These are phyloP conservation scores for Rhodotorula sp. DNA, from an alignment of 1,284 basidiomycete genomes.

Conservation along the genomic window DNA sequence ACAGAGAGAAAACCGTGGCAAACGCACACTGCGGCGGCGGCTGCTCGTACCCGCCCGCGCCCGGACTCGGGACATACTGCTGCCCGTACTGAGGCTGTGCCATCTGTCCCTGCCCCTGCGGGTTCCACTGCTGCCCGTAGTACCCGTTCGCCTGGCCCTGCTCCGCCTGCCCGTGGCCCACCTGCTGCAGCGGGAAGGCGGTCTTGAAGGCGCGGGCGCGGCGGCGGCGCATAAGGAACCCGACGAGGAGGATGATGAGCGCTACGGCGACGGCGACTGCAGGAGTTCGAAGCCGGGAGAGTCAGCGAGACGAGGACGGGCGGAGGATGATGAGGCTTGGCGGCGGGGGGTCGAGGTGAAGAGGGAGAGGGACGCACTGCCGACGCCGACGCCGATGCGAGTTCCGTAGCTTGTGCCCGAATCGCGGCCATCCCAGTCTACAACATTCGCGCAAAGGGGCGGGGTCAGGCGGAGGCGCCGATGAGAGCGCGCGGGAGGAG, in stretches of 20 bases:
- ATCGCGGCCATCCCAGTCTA: not conserved
- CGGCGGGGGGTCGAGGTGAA: no score
- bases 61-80: not conserved
- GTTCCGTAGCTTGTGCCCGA: constrained; percentile 21
- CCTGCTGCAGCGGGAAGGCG: constrained; percentile 29
- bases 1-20: not conserved
- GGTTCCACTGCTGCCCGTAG: constrained; percentile 1
- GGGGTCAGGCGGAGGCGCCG: not conserved
- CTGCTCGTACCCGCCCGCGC: not conserved
- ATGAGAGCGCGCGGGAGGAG: not conserved
- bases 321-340: not conserved
- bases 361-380: constrained; percentile 3
- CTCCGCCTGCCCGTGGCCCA: not conserved
- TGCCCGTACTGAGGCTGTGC: constrained; percentile 15
- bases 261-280: constrained; percentile 30
- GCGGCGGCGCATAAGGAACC: constrained; percentile 23
- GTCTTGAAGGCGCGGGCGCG: constrained; percentile 35
- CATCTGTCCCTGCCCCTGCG: not conserved
- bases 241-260: constrained; percentile 26
- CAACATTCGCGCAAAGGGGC: no score
- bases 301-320: not conserved
- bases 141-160: constrained; percentile 11
- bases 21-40: constrained; percentile 21
- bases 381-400: constrained; percentile 33
- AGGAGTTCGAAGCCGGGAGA: not conserved